phyloP scores from a whole-genome alignment of 1,139 yeast genomes.

The Scheffersomyces titani region DNA sequence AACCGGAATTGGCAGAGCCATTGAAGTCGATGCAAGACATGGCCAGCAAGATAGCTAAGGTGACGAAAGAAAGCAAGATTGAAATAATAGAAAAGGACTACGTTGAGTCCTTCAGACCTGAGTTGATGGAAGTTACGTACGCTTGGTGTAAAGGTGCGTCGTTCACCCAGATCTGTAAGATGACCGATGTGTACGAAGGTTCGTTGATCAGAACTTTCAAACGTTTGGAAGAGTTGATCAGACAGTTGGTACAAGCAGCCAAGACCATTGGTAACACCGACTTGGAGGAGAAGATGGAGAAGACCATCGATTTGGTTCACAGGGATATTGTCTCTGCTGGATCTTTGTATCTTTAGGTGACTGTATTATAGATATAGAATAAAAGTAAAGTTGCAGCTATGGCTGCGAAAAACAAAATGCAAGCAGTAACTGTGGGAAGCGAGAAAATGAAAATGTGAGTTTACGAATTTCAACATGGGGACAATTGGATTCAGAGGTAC shows the following conservation, averaged over 20 bases:
- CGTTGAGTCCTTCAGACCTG: conserved; percentile 85
- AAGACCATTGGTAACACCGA: conserved; percentile 89
- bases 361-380: background rate
- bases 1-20: conserved; percentile 89
- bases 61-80: conserved; percentile 84
- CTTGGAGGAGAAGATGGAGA: conserved; percentile 85
- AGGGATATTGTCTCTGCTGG: conserved; percentile 98
- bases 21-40: conserved; percentile 82
- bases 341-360: conserved; percentile 66
- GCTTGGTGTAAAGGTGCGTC: conserved; percentile 98
- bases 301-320: conserved; percentile 80
- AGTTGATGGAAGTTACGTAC: conserved; percentile 93
- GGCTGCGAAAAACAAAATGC: background rate
- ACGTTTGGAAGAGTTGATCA: conserved; percentile 86
- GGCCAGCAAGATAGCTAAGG: conserved; percentile 87
- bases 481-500: background rate
- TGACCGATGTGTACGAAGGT: conserved; percentile 99
- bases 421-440: background rate
- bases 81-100: conserved; percentile 90
- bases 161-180: conserved; percentile 94
- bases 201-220: conserved; percentile 91
- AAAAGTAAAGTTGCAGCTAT: background rate
- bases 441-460: background rate
- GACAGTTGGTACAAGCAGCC: conserved; percentile 89
- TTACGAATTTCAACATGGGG: background rate